Percentiles rank a stretch among this genome's conserved stretches.
phyloP scores from a whole-genome alignment of 2,329 filamentous ascomycete species.

The Colletotrichum filicis region DNA sequence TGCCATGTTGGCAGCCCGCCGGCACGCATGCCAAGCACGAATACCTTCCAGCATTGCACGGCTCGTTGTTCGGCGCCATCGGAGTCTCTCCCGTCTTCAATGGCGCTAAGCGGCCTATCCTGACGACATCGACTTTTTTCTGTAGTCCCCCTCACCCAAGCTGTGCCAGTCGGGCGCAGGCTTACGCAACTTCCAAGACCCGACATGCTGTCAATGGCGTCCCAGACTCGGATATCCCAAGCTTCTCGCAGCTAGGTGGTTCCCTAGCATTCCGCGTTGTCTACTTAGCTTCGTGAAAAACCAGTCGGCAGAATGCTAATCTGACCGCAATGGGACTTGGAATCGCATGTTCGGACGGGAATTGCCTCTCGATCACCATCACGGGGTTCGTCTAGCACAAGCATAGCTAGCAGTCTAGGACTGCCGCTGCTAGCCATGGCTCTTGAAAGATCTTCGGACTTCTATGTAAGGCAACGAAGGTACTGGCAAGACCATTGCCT shows the following conservation, averaged over 20 bases:
- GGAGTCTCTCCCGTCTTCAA: constrained; percentile 23
- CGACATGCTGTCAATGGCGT: constrained; percentile 20
- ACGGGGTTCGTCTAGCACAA: not conserved
- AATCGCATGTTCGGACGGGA: not conserved
- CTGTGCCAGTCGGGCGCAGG: constrained; percentile 7
- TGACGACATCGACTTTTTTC: constrained; percentile 37
- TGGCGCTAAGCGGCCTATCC: constrained; percentile 27
- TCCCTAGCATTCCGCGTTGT: constrained; percentile 5
- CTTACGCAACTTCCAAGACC: constrained; percentile 34
- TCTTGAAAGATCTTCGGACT: not conserved
- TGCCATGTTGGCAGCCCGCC: not conserved
- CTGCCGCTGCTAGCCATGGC: not conserved
- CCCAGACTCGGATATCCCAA: not conserved
- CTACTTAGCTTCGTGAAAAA: not conserved
- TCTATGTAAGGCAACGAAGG: not conserved
- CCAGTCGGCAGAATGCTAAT: constrained; percentile 8
- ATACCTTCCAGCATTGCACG: not conserved
- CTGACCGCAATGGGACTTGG: not conserved
- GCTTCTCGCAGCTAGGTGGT: not conserved
- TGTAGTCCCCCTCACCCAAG: not conserved
- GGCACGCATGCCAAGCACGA: not conserved
- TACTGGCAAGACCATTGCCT: too few species aligned
- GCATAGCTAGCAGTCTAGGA: not conserved
- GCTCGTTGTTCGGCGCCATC: constrained; percentile 16
- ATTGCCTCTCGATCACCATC: not conserved